These are phyloP conservation scores for Ammopiptanthus mongolicus DNA, from an alignment of 306 rosid species.

Conservation along the genomic window DNA sequence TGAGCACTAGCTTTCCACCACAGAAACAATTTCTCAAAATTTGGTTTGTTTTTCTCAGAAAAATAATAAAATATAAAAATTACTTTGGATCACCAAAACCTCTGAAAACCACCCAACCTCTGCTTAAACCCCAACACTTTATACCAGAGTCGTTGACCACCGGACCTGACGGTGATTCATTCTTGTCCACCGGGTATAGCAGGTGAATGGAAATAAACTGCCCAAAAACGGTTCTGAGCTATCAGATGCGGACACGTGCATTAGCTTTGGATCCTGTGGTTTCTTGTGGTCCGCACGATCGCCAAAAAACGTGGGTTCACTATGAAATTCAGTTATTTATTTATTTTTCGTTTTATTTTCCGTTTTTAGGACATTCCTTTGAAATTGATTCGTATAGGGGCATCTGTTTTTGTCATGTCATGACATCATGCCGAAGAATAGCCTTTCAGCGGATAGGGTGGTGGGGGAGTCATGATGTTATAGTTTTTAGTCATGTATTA, in stretches of 20 bases:
- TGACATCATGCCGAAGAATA: neutral
- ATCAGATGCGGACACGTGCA: constrained; percentile 44
- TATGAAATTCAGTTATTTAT: neutral
- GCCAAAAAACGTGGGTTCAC: constrained; percentile 47
- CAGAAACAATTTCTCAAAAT: constrained; percentile 19
- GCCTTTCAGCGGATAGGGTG: neutral
- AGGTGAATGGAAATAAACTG: constrained; percentile 37
- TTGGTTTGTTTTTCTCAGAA: neutral
- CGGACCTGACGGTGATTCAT: constrained; percentile 43
- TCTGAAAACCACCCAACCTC: constrained; percentile 41
- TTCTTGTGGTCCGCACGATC: constrained; percentile 43
- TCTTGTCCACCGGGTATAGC: constrained; percentile 35
- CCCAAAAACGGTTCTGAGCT: constrained; percentile 48
- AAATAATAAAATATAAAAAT: neutral
- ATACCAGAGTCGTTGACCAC: constrained; percentile 39
- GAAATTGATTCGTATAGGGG: neutral
- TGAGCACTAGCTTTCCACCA: constrained; percentile 9
- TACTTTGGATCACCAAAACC: constrained; percentile 64
- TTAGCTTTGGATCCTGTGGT: constrained; percentile 15
- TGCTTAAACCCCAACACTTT: constrained; percentile 71
- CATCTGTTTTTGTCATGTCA: neutral
- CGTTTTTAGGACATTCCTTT: neutral
- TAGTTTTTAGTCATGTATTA: too few relatives aligned
- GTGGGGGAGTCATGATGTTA: neutral
- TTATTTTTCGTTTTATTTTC: neutral